Evolutionary conservation across 371 early-diverging fungal genomes (phyloP).

Genomic region (Basidiobolus meristosporus): DNA sequence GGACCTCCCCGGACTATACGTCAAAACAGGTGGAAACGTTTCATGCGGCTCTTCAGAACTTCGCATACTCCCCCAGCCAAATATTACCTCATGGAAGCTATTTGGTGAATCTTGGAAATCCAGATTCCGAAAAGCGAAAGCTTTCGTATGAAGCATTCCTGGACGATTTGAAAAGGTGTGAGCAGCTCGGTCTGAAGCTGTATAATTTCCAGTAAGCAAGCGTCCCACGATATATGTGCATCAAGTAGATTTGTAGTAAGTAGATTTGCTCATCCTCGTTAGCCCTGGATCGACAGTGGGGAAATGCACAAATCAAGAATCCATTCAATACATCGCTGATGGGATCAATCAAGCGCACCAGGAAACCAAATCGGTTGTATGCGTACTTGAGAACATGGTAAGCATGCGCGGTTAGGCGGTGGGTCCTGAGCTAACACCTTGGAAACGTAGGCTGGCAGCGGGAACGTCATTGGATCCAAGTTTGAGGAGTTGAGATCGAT

Average conservation of each 20-base stretch:
- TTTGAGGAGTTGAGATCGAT: conserved; percentile 32
- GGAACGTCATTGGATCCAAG: conserved; percentile 22
- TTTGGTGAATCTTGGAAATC: conserved; percentile 40
- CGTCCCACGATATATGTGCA: neutral
- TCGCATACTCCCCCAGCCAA: conserved; percentile 6
- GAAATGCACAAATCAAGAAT: conserved; percentile 12
- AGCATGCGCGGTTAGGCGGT: conserved; percentile 8
- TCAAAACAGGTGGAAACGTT: conserved; percentile 7
- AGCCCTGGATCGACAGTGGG: conserved; percentile 30
- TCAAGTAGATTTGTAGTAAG: neutral
- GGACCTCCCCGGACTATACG: conserved; percentile 5
- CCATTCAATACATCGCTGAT: conserved; percentile 18
- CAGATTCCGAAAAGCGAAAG: conserved; percentile 16
- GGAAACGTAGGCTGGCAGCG: conserved; percentile 8
- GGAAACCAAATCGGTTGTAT: conserved; percentile 15
- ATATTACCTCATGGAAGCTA: conserved; percentile 44
- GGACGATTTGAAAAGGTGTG: conserved; percentile 37
- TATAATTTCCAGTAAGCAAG: conserved; percentile 32
- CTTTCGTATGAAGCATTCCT: conserved; percentile 19
- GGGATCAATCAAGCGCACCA: conserved; percentile 25
- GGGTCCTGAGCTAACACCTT: neutral
- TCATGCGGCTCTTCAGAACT: conserved; percentile 2
- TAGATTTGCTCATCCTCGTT: neutral
- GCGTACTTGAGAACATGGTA: conserved; percentile 49
- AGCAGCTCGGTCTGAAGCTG: conserved; percentile 21